Percentiles rank a stretch among this genome's conserved stretches.
These are phyloP conservation scores for Oryza glaberrima DNA, from an alignment of 176 grass and related monocot species.

Conservation along the genomic window DNA sequence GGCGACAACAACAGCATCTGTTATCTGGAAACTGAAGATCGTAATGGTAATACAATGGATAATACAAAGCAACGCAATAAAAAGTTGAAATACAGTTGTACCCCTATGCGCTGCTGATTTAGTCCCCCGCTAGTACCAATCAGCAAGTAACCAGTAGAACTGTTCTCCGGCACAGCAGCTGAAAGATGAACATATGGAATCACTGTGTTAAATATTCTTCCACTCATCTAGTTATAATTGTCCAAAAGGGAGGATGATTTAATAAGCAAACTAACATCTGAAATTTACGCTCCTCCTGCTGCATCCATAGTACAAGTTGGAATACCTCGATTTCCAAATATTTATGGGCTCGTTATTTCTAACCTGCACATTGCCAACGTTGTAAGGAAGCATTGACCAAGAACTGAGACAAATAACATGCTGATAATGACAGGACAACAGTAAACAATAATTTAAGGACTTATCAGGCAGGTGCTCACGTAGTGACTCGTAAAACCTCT, in stretches of 20 bases:
- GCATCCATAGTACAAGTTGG: slow-evolving; percentile 72
- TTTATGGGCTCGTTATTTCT: slow-evolving; percentile 50
- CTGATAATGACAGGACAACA: not conserved
- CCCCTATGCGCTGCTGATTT: slow-evolving; percentile 92
- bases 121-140: slow-evolving; percentile 92
- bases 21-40: slow-evolving; percentile 69
- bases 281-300: slow-evolving; percentile 55
- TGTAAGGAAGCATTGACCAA: not conserved
- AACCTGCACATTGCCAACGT: slow-evolving; percentile 48
- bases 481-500: not conserved
- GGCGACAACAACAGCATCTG: slow-evolving; percentile 93
- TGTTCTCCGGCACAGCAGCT: slow-evolving; percentile 68
- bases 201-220: not conserved
- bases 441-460: not conserved
- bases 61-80: slow-evolving; percentile 34
- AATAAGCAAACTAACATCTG: slow-evolving; percentile 61
- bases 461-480: not conserved
- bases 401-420: not conserved
- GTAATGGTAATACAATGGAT: slow-evolving; percentile 52
- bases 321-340: slow-evolving; percentile 90
- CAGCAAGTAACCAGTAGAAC: slow-evolving; percentile 89
- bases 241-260: not conserved
- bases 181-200: slow-evolving; percentile 45
- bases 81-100: slow-evolving; percentile 41
- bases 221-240: not conserved